Evolutionary conservation across 345 rosid genomes (phyloP).

Genomic region (Populus alba): DNA sequence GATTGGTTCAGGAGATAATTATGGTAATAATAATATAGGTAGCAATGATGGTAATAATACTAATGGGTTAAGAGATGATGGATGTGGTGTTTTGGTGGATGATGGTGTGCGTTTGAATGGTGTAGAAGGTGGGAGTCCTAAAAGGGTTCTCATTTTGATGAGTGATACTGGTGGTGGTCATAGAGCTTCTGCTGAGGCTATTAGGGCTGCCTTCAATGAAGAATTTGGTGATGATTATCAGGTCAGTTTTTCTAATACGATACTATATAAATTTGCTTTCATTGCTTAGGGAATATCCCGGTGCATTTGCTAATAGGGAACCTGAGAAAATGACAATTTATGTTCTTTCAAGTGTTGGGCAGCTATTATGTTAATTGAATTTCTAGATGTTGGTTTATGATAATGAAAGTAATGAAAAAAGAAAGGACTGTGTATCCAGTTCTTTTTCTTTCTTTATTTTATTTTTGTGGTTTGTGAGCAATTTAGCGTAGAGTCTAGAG

Average conservation of each 20-base stretch:
- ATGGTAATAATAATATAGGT: conserved; percentile 9
- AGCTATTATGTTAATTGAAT: not conserved
- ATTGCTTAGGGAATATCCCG: not conserved
- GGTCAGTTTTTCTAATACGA: conserved; percentile 42
- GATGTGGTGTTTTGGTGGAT: conserved; percentile 46
- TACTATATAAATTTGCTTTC: not conserved
- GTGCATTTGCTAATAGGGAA: conserved; percentile 2
- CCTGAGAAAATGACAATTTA: not conserved
- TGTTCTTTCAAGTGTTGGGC: not conserved
- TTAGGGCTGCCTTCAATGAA: conserved; percentile 76
- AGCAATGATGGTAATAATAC: conserved; percentile 5
- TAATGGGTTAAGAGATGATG: conserved; percentile 50
- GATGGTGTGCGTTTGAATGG: conserved; percentile 61
- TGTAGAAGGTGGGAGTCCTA: conserved; percentile 49
- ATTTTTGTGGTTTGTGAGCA: conserved; percentile 1
- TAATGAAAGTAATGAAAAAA: not conserved
- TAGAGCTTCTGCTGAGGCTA: conserved; percentile 97
- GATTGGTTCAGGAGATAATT: conserved; percentile 42
- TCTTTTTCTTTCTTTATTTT: not conserved
- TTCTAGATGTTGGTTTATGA: not conserved
- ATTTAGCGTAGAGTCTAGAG: not conserved
- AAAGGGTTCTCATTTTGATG: conserved; percentile 93
- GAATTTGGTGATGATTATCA: conserved; percentile 89
- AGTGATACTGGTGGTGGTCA: conserved; percentile 99
- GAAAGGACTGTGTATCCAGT: conserved; percentile 2